phyloP scores from a whole-genome alignment of 306 rosid genomes.

The Cyamopsis tetragonoloba region DNA sequence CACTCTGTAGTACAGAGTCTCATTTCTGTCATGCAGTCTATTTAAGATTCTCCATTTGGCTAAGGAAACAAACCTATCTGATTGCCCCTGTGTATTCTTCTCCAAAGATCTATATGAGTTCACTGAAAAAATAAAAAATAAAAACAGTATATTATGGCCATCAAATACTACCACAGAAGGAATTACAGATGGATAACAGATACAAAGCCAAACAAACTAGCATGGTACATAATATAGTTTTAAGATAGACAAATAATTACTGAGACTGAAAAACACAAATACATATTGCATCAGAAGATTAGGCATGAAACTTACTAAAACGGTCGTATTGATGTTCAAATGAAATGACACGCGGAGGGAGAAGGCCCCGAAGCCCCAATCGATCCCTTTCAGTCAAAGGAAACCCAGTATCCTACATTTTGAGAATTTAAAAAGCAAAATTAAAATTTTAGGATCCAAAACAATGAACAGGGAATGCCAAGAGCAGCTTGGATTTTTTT shows the following conservation, averaged over 20 bases:
- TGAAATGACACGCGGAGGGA: conserved; percentile 86
- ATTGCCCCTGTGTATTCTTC: conserved; percentile 67
- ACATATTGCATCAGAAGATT: background rate
- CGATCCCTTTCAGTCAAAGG: conserved; percentile 85
- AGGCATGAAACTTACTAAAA: conserved; percentile 52
- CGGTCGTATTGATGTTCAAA: conserved; percentile 84
- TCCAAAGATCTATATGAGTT: conserved; percentile 78
- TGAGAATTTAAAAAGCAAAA: background rate
- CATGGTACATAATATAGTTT: background rate
- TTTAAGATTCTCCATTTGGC: conserved; percentile 92
- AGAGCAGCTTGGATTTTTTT: conserved; percentile 5
- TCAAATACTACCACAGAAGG: background rate
- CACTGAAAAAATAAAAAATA: conserved; percentile 50
- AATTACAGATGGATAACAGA: background rate
- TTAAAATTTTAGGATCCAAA: background rate
- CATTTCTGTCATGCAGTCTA: conserved; percentile 89
- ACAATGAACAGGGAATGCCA: background rate
- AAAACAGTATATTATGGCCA: background rate
- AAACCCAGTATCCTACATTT: conserved; percentile 81
- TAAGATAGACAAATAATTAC: background rate
- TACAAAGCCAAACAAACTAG: background rate
- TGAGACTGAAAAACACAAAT: background rate
- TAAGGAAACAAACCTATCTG: conserved; percentile 55
- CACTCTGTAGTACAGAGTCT: conserved; percentile 80
- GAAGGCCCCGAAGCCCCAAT: conserved; percentile 87